Conservation (phyloP, 1,139 yeast genomes). For the Kazachstania sp. region DNA sequence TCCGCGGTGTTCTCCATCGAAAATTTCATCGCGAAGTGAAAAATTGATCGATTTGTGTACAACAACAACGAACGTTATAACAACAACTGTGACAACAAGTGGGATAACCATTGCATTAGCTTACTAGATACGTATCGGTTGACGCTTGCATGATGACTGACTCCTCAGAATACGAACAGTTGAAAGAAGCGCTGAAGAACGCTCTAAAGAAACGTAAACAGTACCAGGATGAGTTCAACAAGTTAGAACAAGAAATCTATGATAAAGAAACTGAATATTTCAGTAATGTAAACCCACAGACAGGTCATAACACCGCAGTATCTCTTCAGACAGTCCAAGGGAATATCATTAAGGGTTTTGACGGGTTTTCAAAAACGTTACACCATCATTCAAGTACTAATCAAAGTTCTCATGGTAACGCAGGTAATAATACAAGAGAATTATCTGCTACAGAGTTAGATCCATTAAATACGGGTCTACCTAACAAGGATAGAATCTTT, state of each 20-base stretch:
- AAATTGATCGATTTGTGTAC: no score
- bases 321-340: constrained; percentile 34
- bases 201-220: constrained; percentile 56
- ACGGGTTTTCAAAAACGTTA: constrained; percentile 53
- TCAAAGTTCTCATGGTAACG: constrained; percentile 44
- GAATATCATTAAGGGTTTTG: constrained; percentile 84
- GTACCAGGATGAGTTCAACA: constrained; percentile 52
- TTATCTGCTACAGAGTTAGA: neutral
- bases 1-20: no score
- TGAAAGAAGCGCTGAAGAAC: constrained; percentile 60
- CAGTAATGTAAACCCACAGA: neutral
- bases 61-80: no score
- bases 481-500: constrained; percentile 79
- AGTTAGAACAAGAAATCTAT: constrained; percentile 72
- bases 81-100: no score
- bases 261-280: constrained; percentile 74
- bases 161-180: constrained; percentile 47
- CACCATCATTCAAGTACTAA: constrained; percentile 19
- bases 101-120: no score
- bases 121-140: no score
- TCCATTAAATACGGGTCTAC: constrained; percentile 26
- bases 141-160: no score
- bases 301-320: neutral
- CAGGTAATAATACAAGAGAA: neutral
- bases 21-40: no score